Conservation (phyloP, 2,329 filamentous ascomycete species). For the Hypocrella siamensis region DNA sequence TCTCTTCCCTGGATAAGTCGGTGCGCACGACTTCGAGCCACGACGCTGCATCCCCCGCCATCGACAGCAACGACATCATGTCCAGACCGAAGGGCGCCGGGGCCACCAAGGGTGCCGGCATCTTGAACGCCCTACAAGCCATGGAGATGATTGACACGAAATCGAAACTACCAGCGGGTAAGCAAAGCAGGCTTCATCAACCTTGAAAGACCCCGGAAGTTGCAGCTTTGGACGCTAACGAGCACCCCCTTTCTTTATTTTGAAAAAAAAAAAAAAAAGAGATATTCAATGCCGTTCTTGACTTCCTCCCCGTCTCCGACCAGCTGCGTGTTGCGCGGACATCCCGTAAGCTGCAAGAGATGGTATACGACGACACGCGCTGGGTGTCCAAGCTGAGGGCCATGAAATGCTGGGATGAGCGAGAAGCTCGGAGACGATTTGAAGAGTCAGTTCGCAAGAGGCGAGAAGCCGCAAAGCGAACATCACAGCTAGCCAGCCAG, state of each 20-base stretch:
- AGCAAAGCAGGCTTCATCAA: too few relatives aligned
- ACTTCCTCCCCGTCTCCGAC: constrained; percentile 75
- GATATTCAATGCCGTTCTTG: constrained; percentile 74
- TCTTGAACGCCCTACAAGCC: constrained; percentile 64
- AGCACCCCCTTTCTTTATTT: too few relatives aligned
- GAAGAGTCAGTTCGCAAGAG: constrained; percentile 53
- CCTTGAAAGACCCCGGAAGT: too few relatives aligned
- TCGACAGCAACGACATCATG: constrained; percentile 16
- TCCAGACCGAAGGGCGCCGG: constrained; percentile 26
- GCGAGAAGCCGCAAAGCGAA: constrained; percentile 33
- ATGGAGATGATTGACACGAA: constrained; percentile 68
- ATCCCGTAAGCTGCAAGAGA: constrained; percentile 79
- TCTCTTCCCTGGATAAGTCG: too few relatives aligned
- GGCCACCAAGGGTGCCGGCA: constrained; percentile 27
- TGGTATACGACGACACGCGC: constrained; percentile 95
- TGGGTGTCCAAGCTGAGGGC: constrained; percentile 77
- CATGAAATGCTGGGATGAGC: constrained; percentile 88
- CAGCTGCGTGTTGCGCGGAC: constrained; percentile 73
- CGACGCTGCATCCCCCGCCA: too few relatives aligned
- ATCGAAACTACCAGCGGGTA: constrained; percentile 70
- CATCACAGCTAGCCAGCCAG: constrained; percentile 7
- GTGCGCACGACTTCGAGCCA: too few relatives aligned
- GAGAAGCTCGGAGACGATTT: constrained; percentile 64
- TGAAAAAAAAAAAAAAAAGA: too few relatives aligned
- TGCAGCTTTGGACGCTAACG: too few relatives aligned